Evolutionary conservation across 75 land plant genomes (phyloP), one percentile per base, ranked within the genome.

Genomic region (Azolla pinnata): DNA sequence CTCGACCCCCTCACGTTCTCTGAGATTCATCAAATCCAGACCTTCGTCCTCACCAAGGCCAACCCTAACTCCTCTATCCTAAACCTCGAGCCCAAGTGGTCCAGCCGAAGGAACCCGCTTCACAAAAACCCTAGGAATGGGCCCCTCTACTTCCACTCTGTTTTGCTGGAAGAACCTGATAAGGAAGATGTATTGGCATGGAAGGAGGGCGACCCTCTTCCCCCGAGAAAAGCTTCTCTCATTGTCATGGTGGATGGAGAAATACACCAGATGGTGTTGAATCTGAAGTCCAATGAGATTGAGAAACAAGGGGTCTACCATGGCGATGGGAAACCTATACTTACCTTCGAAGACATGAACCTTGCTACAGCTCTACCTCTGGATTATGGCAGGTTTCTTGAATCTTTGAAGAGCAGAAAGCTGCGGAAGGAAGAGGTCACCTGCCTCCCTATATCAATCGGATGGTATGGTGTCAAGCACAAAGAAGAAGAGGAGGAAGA

Each of bases 141-240:
- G 42, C 54, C 54, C 64, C 20, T 56, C 20, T 44, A 56, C 63
- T 30, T 79, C 61, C 83, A 79, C 0, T 73, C 68, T 34, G 68
- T 82, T 21, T 82, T 65, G 25, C 61, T 86, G 1, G 75, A 82
- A 35, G 79, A 75, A 31, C 90, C 90, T 8, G 75, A 80, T 56
- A 83, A 86, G 51, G 34, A 70, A 27, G 58, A 33, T 33, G 64
- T 86, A 17, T 63, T 72, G 44, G 24, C 60, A 49, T 83, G 81
- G 81, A 47, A 34, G 44, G 10, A 31, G 21, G 74, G 74, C 18
- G 25, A 34, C 32, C 45, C 65, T 2, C 29, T 66, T 1, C 83
- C 70, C 0, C 59, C 73, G 8, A 75, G 81, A 20, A 59, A 60
- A 8, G 90, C 90, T 21, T 38, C 70, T 1, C 83, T 68, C 16